Evolutionary conservation across 495 filamentous ascomycete species (phyloP), one percentile per base, ranked within the genome.

Genomic region (Durotheca rogersii): DNA sequence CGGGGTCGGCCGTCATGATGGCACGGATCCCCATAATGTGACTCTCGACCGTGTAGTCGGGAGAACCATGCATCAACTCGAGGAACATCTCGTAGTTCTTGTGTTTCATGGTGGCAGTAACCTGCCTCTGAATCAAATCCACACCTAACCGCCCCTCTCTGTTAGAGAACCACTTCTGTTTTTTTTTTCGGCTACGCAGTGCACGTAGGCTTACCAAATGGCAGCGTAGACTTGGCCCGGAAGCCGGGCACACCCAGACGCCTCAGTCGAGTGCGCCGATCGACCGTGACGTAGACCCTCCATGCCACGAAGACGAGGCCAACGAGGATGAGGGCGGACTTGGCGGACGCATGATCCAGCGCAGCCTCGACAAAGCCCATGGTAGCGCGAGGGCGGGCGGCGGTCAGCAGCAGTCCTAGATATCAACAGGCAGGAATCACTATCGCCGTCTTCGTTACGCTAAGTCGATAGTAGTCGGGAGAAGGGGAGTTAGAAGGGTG

Each of bases 1-100:
- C 84, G 0, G 88, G 89, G 33, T 90, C 85, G 17, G 72, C 75
- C 0, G 88, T 90, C 46, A 89, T 68, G 36, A 89, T 62, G 14
- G 81, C 56, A 5, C 84, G 82, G 18, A 75, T 74, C 31, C 81
- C 71, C 3, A 79, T 66, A 6, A 85, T 32, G 9, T 72, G 68
- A 16, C 70, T 53, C 64, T 95, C 89, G 25, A 78, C 69, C 0
- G 90, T 96, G 43, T 57, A 65, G 45, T 41, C 61, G 15, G 49
- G 59, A 66, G 14, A 53, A 12, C 38, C 44, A 16, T 14, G 60
- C 51, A 90, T 78, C 23, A 76, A 64, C 5, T 61, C 30, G 6
- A 68, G 42, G 83, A 87, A 95, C 41, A 78, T 70, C 41, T 82
- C 74, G 11, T 85, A 62, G 50, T 83, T 83, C 21, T 70, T 58